These are phyloP conservation scores for Aspergillus fructus DNA, from an alignment of 2,329 filamentous ascomycete species.

Conservation along the genomic window DNA sequence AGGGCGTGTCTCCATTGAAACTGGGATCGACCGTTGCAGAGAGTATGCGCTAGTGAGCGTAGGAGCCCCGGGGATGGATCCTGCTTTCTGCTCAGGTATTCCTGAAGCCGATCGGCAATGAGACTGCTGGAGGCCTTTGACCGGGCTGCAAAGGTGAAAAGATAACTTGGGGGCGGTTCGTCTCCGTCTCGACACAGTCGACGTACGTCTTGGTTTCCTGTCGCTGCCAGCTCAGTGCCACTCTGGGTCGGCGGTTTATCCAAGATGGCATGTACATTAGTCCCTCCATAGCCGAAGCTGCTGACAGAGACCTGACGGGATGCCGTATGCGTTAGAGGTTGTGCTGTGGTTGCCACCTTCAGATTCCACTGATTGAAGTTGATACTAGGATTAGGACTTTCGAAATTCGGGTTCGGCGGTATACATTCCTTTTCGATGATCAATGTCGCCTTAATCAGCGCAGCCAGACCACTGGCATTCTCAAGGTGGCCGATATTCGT, in stretches of 20 bases:
- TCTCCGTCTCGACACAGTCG: too few species aligned
- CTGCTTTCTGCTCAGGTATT: too few species aligned
- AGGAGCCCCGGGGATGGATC: too few species aligned
- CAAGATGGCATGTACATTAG: slow-evolving; percentile 14
- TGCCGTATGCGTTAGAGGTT: background rate
- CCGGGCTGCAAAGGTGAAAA: background rate
- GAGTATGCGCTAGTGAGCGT: too few species aligned
- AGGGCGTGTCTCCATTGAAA: too few species aligned
- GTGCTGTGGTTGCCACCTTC: background rate
- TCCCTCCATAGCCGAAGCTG: slow-evolving; percentile 21
- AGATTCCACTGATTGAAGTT: background rate
- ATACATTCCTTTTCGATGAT: slow-evolving; percentile 24
- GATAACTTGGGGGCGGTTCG: background rate
- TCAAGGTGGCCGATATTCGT: slow-evolving; percentile 31
- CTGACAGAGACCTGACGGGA: slow-evolving; percentile 16
- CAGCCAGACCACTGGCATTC: slow-evolving; percentile 21
- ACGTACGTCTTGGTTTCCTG: too few species aligned
- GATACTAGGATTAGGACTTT: slow-evolving; percentile 20
- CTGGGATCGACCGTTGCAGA: too few species aligned
- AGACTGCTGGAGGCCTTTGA: background rate
- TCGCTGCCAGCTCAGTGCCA: too few species aligned
- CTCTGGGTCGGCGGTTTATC: background rate
- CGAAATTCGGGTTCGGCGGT: slow-evolving; percentile 20
- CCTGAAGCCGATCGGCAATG: background rate
- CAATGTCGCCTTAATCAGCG: slow-evolving; percentile 25